Evolutionary conservation across 345 rosid genomes (phyloP).

Genomic region (Nephelium lappaceum): DNA sequence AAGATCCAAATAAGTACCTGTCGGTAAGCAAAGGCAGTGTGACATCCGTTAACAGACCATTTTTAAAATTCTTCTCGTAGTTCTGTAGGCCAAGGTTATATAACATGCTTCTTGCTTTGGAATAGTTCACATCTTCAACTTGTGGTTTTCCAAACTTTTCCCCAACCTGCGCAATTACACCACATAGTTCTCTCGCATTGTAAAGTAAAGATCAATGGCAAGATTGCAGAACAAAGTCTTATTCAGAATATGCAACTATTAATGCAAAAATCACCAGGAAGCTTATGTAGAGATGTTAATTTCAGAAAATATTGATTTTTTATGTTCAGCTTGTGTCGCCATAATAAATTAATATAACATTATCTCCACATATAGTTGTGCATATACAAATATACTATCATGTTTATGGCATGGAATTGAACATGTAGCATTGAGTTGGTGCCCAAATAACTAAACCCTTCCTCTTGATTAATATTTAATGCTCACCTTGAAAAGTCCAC

Average conservation of each 20-base stretch:
- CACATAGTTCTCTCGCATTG: slow-evolving; percentile 3
- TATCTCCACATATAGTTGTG: not conserved
- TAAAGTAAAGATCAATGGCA: not conserved
- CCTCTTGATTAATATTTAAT: not conserved
- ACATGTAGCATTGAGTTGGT: not conserved
- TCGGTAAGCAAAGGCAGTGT: slow-evolving; percentile 91
- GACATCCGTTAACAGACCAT: slow-evolving; percentile 76
- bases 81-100: slow-evolving; percentile 77
- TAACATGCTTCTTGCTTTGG: slow-evolving; percentile 62
- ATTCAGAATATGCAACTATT: not conserved
- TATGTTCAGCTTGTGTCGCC: slow-evolving; percentile 8
- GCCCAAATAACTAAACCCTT: slow-evolving; percentile 1
- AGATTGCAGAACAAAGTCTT: slow-evolving; percentile 1
- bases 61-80: slow-evolving; percentile 90
- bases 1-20: slow-evolving; percentile 50
- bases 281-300: not conserved
- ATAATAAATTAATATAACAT: not conserved
- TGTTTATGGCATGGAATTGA: slow-evolving; percentile 3
- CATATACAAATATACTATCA: not conserved
- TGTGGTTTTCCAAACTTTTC: slow-evolving; percentile 68
- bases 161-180: slow-evolving; percentile 60
- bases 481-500: slow-evolving; percentile 77
- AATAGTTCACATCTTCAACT: slow-evolving; percentile 57
- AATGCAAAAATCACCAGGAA: not conserved
- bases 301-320: not conserved